Evolutionary conservation across 2,329 filamentous ascomycete genomes (phyloP), one percentile per base, ranked within the genome.

Genomic region (Cytospora schulzeri): DNA sequence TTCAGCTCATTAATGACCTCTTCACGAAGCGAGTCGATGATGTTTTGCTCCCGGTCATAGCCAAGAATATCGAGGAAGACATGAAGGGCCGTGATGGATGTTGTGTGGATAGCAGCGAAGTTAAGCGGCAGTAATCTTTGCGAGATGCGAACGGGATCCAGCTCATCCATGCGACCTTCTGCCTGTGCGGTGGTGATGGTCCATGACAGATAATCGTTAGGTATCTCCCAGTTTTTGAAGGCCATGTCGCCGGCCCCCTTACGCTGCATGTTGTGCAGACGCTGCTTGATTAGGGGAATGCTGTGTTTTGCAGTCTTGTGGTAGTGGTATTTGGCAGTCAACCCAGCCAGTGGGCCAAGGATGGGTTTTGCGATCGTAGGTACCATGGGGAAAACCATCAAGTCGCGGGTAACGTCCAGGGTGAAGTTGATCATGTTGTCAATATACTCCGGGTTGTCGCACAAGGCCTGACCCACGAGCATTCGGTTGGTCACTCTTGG

Each of bases 81-180:
- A 38, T 78, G 78, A 54, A 81, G 79, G 3, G 80, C 78, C 0
- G 84, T 85, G 15, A 86, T 69, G 8, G 81, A 78, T 0, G 85
- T 86, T 1, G 85, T 87, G 72, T 87, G 84, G 29, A 86, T 85
- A 22, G 83, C 81, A 3, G 84, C 85, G 65, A 87, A 86, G 70
- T 86, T 81, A 52, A 88, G 75, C 0, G 84, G 82, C 41, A 88
- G 73, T 6, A 87, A 72, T 17, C 82, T 77, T 66, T 81, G 79
- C 2, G 83, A 81, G 19, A 88, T 79, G 51, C 78, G 76, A 3
- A 75, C 70, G 0, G 84, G 78, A 28, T 81, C 73, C 26, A 84
- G 76, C 63, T 87, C 83, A 11, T 71, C 69, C 0, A 61, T 3
- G 4, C 75, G 75, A 7, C 75, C 75, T 60, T 86, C 83, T 0